Evolutionary conservation across 2,329 filamentous ascomycete species (phyloP), one percentile per base, ranked within the genome.

Genomic region (Botryotinia convoluta): DNA sequence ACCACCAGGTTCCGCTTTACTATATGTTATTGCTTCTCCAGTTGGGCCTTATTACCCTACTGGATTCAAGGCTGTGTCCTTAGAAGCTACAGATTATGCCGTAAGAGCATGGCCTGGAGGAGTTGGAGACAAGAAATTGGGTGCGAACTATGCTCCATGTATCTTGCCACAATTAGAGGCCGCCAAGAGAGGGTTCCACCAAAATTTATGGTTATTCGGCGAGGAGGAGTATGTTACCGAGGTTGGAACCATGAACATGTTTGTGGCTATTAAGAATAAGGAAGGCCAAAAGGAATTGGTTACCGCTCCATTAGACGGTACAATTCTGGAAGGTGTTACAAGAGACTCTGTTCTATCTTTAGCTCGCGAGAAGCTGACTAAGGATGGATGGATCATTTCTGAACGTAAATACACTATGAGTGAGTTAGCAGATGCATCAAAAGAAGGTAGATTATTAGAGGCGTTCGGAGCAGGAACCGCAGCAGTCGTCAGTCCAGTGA

Each of bases 221-320:
- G 91, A 97, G 81, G 94, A 98, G 83, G 94, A 98, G 83, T 97
- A 92, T 80, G 91, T 98, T 74, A 99, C 96, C 64, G 96, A 99
- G 84, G 96, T 98, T 73, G 96, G 96, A 80, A 98, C 96, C 73
- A 99, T 99, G 96, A 99, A 99, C 85, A 90, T 99, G 82, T 99
- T 98, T 80, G 91, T 92, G 45, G 95, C 92, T 60, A 84, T 98
- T 79, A 90, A 90, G 84, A 90, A 97, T 86, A 93, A 93, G 87
- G 87, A 93, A 82, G 96, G 95, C 12, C 89, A 95, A 84, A 95
- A 95, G 81, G 95, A 98, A 86, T 89, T 99, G 71, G 83, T 98
- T 79, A 99, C 96, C n/a, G 94, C 95, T 54, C 96, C 96, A 37
- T 88, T 99, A 22, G 96, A 99, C 82, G 96, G 96, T 69, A 99